Evolutionary conservation across 768 basidiomycete genomes (phyloP).

Genomic region (Leccinum obscurum): DNA sequence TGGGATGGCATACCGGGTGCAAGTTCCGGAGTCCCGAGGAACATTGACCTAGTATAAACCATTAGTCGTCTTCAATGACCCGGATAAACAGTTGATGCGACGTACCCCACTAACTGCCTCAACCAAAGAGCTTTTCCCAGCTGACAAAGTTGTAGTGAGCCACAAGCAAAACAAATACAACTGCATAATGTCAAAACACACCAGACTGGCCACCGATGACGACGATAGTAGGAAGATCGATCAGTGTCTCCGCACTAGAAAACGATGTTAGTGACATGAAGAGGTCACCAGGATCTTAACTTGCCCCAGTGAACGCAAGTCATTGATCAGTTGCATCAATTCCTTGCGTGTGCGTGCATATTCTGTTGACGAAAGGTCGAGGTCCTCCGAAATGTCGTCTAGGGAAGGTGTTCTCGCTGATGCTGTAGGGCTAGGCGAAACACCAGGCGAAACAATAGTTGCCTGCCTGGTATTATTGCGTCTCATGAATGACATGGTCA

Average conservation of each 20-base stretch:
- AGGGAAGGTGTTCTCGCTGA: conserved; percentile 8
- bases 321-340: conserved; percentile 39
- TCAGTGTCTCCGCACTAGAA: conserved; percentile 36
- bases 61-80: background rate
- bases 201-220: conserved; percentile 61
- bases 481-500: conserved; percentile 9
- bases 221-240: conserved; percentile 52
- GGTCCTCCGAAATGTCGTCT: conserved; percentile 14
- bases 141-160: conserved; percentile 29
- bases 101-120: conserved; percentile 59
- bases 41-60: conserved; percentile 48
- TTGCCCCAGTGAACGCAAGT: conserved; percentile 44
- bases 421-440: conserved; percentile 2
- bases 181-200: conserved; percentile 21
- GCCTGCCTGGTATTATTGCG: background rate
- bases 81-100: background rate
- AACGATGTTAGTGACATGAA: conserved; percentile 1
- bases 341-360: conserved; percentile 43
- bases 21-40: conserved; percentile 61
- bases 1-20: conserved; percentile 44
- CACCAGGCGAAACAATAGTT: background rate
- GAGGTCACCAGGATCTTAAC: background rate
- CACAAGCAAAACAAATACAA: background rate
- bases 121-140: conserved; percentile 60
- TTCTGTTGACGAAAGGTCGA: conserved; percentile 32